Conservation (phyloP, 2,329 filamentous ascomycete species). For the Colletotrichum sp. region DNA sequence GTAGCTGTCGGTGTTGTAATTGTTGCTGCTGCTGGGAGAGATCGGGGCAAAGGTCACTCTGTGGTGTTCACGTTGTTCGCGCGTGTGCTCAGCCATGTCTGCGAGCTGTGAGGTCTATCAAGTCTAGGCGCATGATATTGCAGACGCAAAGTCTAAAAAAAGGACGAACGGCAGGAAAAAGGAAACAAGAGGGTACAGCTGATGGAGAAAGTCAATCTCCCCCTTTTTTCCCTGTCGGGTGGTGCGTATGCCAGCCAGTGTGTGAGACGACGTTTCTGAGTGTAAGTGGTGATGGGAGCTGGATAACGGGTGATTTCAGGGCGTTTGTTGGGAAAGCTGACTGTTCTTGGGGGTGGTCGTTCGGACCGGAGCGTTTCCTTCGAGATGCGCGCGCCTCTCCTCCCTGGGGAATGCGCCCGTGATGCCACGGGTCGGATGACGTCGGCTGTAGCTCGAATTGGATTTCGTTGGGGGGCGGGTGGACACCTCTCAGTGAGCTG, state of each 20-base stretch:
- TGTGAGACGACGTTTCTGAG: background rate
- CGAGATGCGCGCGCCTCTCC: background rate
- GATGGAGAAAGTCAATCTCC: background rate
- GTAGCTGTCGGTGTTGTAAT: constrained; percentile 39
- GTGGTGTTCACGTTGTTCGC: constrained; percentile 23
- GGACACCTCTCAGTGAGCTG: background rate
- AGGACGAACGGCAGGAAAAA: background rate
- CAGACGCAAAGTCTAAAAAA: background rate
- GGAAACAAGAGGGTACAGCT: background rate
- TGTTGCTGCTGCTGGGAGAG: constrained; percentile 22
- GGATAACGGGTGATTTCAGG: background rate
- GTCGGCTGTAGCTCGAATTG: constrained; percentile 13
- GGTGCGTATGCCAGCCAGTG: background rate
- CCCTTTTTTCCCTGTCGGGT: background rate
- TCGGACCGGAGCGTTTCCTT: background rate
- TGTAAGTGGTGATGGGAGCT: background rate
- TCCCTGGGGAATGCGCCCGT: constrained; percentile 20
- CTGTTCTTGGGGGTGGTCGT: background rate
- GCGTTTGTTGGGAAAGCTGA: background rate
- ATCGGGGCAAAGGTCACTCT: constrained; percentile 19
- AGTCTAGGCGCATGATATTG: constrained; percentile 17
- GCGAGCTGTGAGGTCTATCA: background rate
- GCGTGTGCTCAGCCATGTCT: constrained; percentile 23
- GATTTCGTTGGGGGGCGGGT: constrained; percentile 18
- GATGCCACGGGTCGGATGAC: constrained; percentile 21